These are phyloP conservation scores for Mycosphaerella sp. DNA, from an alignment of 2,329 filamentous ascomycete species.

Conservation along the genomic window DNA sequence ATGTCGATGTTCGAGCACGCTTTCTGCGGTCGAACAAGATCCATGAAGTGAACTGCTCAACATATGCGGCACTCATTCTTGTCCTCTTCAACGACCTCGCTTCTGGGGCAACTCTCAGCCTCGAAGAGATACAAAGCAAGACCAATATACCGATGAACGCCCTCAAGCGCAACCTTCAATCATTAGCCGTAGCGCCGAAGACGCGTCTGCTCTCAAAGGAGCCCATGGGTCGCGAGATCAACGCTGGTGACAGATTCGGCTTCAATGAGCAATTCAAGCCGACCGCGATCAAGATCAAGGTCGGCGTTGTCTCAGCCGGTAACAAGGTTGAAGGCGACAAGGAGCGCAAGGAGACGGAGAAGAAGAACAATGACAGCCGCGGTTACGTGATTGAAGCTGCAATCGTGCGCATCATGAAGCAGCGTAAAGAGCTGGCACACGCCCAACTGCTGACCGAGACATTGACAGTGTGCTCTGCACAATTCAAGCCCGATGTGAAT, in stretches of 20 bases:
- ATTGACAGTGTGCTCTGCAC: slow-evolving; percentile 58
- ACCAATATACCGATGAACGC: slow-evolving; percentile 74
- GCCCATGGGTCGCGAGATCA: slow-evolving; percentile 70
- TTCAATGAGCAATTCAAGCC: slow-evolving; percentile 80
- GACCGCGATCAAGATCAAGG: slow-evolving; percentile 81
- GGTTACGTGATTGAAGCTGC: slow-evolving; percentile 68
- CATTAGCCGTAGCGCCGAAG: slow-evolving; percentile 76
- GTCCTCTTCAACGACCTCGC: slow-evolving; percentile 78
- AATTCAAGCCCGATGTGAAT: slow-evolving; percentile 69
- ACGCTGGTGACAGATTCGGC: slow-evolving; percentile 67
- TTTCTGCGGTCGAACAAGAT: slow-evolving; percentile 61
- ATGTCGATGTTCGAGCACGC: slow-evolving; percentile 75
- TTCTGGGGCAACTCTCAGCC: slow-evolving; percentile 46
- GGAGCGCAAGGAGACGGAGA: slow-evolving; percentile 64
- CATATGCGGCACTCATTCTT: slow-evolving; percentile 85
- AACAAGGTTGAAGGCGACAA: slow-evolving; percentile 76
- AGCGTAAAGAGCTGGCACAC: slow-evolving; percentile 65
- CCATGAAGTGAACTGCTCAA: slow-evolving; percentile 88
- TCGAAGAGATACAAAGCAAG: slow-evolving; percentile 73
- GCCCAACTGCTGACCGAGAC: slow-evolving; percentile 66
- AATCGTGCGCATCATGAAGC: slow-evolving; percentile 82
- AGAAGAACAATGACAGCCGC: slow-evolving; percentile 67
- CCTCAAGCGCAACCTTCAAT: slow-evolving; percentile 70
- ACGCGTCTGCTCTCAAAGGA: slow-evolving; percentile 75
- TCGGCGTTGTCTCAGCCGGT: slow-evolving; percentile 70